Evolutionary conservation across 495 filamentous ascomycete genomes (phyloP).

Genomic region (Aspergillus sclerotioniger): DNA sequence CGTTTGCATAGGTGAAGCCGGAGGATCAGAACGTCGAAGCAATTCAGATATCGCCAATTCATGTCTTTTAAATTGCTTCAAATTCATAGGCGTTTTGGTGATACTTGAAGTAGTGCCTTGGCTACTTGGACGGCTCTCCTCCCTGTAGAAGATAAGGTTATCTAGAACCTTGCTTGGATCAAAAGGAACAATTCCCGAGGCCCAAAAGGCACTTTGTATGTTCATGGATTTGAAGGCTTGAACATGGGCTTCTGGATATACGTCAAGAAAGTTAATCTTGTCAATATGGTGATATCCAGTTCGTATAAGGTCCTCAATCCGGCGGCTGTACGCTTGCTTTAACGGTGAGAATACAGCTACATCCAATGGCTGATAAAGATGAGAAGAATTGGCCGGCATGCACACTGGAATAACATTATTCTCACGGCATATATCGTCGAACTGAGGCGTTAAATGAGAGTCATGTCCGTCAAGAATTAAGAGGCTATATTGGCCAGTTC

Average conservation of each 20-base stretch:
- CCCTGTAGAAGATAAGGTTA: slow-evolving; percentile 6
- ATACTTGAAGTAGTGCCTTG: not conserved
- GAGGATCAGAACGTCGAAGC: not conserved
- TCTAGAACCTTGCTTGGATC: slow-evolving; percentile 9
- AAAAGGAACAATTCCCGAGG: slow-evolving; percentile 7
- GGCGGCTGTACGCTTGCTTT: slow-evolving; percentile 10
- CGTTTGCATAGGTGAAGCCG: not conserved
- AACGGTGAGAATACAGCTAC: slow-evolving; percentile 6
- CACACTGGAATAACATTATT: slow-evolving; percentile 27
- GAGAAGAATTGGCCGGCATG: slow-evolving; percentile 24
- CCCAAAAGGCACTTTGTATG: slow-evolving; percentile 16
- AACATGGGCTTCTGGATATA: slow-evolving; percentile 8
- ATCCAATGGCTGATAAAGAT: slow-evolving; percentile 13
- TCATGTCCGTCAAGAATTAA: slow-evolving; percentile 21
- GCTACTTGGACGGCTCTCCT: not conserved
- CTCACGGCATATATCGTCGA: slow-evolving; percentile 19
- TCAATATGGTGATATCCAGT: slow-evolving; percentile 17
- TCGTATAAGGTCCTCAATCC: slow-evolving; percentile 7
- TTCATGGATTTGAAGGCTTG: slow-evolving; percentile 11
- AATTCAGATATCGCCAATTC: not conserved
- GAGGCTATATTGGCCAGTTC: too few species aligned
- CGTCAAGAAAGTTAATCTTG: slow-evolving; percentile 18
- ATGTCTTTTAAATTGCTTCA: not conserved
- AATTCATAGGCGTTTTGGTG: not conserved
- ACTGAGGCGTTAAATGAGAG: slow-evolving; percentile 24